Percentiles rank a stretch among this genome's conserved stretches.
Evolutionary conservation across 108 stramenopile species (phyloP).

Genomic region (Halocafeteria seosinensis): DNA sequence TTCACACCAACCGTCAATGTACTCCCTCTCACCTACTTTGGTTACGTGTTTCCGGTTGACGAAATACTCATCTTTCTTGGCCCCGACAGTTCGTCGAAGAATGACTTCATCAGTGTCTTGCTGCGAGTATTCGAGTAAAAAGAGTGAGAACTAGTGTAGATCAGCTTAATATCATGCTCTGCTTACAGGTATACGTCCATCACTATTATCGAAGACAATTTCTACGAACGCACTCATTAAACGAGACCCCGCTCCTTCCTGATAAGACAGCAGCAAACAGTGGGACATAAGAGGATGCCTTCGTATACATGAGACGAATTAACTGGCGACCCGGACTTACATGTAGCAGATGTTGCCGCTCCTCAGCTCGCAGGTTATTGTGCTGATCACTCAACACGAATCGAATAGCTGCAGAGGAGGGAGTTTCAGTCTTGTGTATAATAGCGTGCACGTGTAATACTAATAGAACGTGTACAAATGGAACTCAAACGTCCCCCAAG

Average conservation of each 20-base stretch:
- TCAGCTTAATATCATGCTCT: too few species aligned
- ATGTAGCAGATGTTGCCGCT: constrained; percentile 51
- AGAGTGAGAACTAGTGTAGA: background rate
- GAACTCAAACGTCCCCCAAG: background rate
- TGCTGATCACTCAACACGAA: constrained; percentile 78
- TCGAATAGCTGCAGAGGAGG: constrained; percentile 60
- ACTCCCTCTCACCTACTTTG: background rate
- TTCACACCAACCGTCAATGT: background rate
- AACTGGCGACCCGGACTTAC: constrained; percentile 67
- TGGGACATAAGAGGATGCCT: too few species aligned
- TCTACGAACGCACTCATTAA: constrained; percentile 85
- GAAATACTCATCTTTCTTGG: constrained; percentile 99
- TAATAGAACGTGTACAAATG: background rate
- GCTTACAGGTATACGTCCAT: constrained; percentile 64
- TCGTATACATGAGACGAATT: too few species aligned
- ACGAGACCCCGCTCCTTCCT: too few species aligned
- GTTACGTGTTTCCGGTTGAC: constrained; percentile 75
- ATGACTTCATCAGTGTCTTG: constrained; percentile 53
- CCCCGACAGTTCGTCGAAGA: constrained; percentile 79
- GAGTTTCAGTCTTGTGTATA: constrained; percentile 6
- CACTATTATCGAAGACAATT: constrained; percentile 93
- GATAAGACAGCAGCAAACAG: too few species aligned
- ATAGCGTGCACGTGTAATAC: background rate
- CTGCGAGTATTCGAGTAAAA: background rate
- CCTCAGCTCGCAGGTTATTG: constrained; percentile 53